phyloP scores from a whole-genome alignment of 768 basidiomycete species.

The Cyclocybe aegerita region DNA sequence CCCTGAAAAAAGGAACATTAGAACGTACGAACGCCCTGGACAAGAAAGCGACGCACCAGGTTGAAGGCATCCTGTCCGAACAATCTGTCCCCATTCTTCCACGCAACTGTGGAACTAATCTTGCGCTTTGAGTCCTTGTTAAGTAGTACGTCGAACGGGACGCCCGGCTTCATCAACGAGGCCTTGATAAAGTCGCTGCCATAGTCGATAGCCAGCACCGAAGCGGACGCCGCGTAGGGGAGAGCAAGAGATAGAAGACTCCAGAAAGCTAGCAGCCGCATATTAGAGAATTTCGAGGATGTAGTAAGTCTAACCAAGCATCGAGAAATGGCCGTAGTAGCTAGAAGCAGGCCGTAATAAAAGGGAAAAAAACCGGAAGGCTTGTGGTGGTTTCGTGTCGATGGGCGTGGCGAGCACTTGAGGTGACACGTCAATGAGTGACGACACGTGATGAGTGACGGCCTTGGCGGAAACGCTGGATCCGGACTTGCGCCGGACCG shows the following conservation, averaged over 20 bases:
- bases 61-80: constrained; percentile 90
- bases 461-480: too few relatives aligned
- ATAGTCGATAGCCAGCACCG: constrained; percentile 96
- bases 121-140: constrained; percentile 98
- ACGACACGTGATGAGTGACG: too few relatives aligned
- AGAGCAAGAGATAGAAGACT: constrained; percentile 38
- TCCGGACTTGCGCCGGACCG: too few relatives aligned
- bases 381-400: too few relatives aligned
- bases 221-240: constrained; percentile 53
- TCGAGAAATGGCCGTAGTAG: constrained; percentile 10
- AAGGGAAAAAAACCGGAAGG: too few relatives aligned
- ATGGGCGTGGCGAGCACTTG: too few relatives aligned
- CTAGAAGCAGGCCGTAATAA: too few relatives aligned
- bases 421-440: too few relatives aligned
- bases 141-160: constrained; percentile 93
- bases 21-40: background rate
- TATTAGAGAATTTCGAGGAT: constrained; percentile 24
- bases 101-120: constrained; percentile 85
- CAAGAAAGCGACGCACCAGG: constrained; percentile 55
- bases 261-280: constrained; percentile 39
- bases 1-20: constrained; percentile 50
- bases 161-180: constrained; percentile 89
- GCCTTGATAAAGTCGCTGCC: constrained; percentile 98
- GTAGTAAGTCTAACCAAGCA: constrained; percentile 20
- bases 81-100: constrained; percentile 87